phyloP scores from a whole-genome alignment of 345 rosid species.

The Eutrema yunnanense region DNA sequence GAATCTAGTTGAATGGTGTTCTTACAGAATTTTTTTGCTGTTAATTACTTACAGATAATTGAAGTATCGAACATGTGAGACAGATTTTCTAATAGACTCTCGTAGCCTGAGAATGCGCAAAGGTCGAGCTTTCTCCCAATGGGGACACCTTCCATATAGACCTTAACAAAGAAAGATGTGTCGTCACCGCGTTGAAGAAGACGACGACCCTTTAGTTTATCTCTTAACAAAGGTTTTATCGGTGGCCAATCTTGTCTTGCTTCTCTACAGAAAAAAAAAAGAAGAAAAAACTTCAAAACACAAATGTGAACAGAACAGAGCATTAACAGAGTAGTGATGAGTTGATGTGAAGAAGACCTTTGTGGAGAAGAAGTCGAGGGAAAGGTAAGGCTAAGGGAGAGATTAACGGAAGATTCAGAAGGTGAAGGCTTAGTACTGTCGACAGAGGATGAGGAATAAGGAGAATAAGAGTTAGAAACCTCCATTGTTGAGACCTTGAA shows the following conservation, averaged over 20 bases:
- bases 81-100: constrained; percentile 28
- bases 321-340: constrained; percentile 10
- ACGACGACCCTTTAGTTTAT: constrained; percentile 23
- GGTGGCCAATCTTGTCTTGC: constrained; percentile 30
- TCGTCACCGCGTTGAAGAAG: constrained; percentile 2
- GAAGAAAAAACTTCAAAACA: not conserved
- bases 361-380: constrained; percentile 25
- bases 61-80: constrained; percentile 36
- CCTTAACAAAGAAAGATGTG: constrained; percentile 44
- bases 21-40: not conserved
- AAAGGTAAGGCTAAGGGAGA: constrained; percentile 29
- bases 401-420: constrained; percentile 28
- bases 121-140: constrained; percentile 65
- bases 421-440: constrained; percentile 24
- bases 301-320: not conserved
- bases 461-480: constrained; percentile 21
- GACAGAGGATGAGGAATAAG: constrained; percentile 23
- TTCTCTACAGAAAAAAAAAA: not conserved
- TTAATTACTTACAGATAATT: constrained; percentile 31
- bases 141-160: constrained; percentile 62
- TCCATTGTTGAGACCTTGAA: constrained; percentile 27
- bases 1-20: not conserved
- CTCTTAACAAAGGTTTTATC: constrained; percentile 19
- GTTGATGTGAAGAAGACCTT: constrained; percentile 17
- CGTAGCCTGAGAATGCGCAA: constrained; percentile 39